phyloP scores from a whole-genome alignment of 371 early-diverging fungal species.

The Apophysomyces variabilis region DNA sequence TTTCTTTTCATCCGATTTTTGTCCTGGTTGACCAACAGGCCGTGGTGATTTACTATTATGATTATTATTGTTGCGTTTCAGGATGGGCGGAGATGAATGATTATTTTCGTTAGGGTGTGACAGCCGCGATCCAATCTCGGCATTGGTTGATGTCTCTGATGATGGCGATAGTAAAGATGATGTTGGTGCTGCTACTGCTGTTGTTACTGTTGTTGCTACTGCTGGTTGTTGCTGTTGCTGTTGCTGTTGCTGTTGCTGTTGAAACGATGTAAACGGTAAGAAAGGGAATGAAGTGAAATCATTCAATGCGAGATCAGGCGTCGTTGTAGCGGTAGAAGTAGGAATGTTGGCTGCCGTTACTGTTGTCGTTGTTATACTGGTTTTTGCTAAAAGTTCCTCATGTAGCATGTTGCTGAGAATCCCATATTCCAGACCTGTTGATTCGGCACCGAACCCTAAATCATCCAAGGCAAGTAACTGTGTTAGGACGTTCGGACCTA shows the following conservation, averaged over 20 bases:
- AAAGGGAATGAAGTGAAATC: too few relatives aligned
- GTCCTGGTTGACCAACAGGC: not conserved
- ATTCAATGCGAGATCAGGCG: too few relatives aligned
- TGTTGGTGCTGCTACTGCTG: slow-evolving; percentile 8
- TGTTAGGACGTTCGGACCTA: slow-evolving; percentile 2
- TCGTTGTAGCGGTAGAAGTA: too few relatives aligned
- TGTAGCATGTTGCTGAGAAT: slow-evolving; percentile 6
- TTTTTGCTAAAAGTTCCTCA: not conserved
- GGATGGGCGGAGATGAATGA: not conserved
- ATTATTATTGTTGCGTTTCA: slow-evolving; percentile 14
- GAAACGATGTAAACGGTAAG: too few relatives aligned
- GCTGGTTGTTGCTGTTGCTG: too few relatives aligned
- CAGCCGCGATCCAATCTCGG: not conserved
- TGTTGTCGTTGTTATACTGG: too few relatives aligned
- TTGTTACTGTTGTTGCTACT: not conserved
- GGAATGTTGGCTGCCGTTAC: too few relatives aligned
- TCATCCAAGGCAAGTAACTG: slow-evolving; percentile 5
- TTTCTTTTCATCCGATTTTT: slow-evolving; percentile 27
- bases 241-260: too few relatives aligned
- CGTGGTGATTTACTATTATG: slow-evolving; percentile 7
- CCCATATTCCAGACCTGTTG: slow-evolving; percentile 6
- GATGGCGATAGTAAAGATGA: not conserved
- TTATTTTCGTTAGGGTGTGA: not conserved
- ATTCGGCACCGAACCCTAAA: slow-evolving; percentile 4
- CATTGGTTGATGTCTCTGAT: not conserved